phyloP scores from a whole-genome alignment of 768 basidiomycete species.

The Mycena galericulata region DNA sequence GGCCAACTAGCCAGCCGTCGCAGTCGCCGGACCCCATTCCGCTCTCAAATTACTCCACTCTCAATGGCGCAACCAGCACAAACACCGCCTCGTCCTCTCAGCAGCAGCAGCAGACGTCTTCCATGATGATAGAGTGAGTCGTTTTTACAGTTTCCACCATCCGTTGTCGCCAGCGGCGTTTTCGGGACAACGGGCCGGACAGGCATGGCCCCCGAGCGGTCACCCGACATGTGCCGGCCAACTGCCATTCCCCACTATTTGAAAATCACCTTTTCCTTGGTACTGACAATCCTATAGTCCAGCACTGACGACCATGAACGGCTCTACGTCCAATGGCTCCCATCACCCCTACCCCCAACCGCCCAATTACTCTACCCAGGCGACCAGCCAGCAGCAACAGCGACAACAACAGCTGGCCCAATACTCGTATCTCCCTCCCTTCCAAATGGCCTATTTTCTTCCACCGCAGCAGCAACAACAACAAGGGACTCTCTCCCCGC shows the following conservation, averaged over 20 bases:
- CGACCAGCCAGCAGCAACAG: slow-evolving; percentile 49
- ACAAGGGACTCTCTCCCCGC: slow-evolving; percentile 79
- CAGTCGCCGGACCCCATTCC: slow-evolving; percentile 37
- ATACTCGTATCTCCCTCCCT: slow-evolving; percentile 18
- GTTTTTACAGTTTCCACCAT: slow-evolving; percentile 17
- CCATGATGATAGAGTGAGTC: slow-evolving; percentile 80
- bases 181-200: background rate
- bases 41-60: slow-evolving; percentile 33
- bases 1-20: slow-evolving; percentile 41
- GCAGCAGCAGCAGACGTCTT: slow-evolving; percentile 36
- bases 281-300: slow-evolving; percentile 57
- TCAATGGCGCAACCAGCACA: slow-evolving; percentile 41
- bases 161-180: background rate
- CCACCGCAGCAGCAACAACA: slow-evolving; percentile 51
- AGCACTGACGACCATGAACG: slow-evolving; percentile 68
- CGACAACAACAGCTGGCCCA: slow-evolving; percentile 45
- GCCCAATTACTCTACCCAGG: slow-evolving; percentile 53
- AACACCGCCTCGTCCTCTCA: slow-evolving; percentile 43
- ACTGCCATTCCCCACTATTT: no score
- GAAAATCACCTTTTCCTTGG: no score
- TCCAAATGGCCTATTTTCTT: slow-evolving; percentile 29
- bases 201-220: background rate
- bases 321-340: slow-evolving; percentile 54
- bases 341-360: slow-evolving; percentile 59
- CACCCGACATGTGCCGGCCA: background rate